Base-by-base conservation (phyloP, 768 basidiomycete genomes). In the Termitomyces heimii region DNA sequence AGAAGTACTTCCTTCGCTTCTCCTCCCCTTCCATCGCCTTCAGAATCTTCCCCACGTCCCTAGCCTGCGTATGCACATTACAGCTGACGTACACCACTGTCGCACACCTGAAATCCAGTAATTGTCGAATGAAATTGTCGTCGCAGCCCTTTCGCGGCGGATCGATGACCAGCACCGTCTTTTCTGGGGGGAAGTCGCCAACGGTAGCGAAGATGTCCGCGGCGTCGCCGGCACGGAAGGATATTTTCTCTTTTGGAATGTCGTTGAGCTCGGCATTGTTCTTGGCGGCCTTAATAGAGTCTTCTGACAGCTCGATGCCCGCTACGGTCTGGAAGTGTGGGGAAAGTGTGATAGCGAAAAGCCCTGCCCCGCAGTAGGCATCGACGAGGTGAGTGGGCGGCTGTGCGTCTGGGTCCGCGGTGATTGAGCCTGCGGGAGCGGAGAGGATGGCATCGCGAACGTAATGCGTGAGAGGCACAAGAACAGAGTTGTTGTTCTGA, bases 131-230 rank as follows among this genome's bases (percentile, higher is more conserved):
- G 61, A 92, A 92, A 24, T 75, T 72, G 45, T 83, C 82, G 70
- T 96, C 94, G 66, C 92, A 96, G 22, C 97, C 97, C 70, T 98
- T 98, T 60, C 96, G 78, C 6, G 96, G 97, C 1, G 97, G 97
- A 68, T 99, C 90, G 67, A 92, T 84, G 43, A 94, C 72, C 47
- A 94, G 76, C 5, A 80, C 90, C 8, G 92, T 91, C 56, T 74
- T 70, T 2, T 73, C 73, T 0, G 83, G 73, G 0, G 90, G 91
- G 67, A 92, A 94, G 42, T 79, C 73, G 2, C 67, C 62, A 2
- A 91, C 88, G 12, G 75, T 76, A 1, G 73, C 71, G 66, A 98
- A 98, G 61, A 98, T 94, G 66, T 89, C 81, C 52, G 88, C 83
- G 2, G 94, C 94, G 64, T 95, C 90, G 5, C 94, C 96, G 1